Evolutionary conservation across 2,329 filamentous ascomycete genomes (phyloP).

Genomic region (Fusarium stilboides): DNA sequence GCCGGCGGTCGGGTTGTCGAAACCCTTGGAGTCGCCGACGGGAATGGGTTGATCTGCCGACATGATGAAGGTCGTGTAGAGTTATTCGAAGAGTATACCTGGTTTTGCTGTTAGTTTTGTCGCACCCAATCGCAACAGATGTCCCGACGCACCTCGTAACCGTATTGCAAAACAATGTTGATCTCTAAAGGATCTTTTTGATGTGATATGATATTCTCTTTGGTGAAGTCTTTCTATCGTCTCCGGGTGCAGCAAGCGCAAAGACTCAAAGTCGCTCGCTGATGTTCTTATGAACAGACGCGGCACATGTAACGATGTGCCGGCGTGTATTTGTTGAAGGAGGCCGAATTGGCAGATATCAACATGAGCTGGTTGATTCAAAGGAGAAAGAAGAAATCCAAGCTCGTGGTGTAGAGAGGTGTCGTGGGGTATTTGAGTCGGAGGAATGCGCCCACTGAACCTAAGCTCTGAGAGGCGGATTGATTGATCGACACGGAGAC

Average conservation of each 20-base stretch:
- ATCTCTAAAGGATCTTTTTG: background rate
- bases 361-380: slow-evolving; percentile 39
- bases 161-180: slow-evolving; percentile 19
- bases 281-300: slow-evolving; percentile 58
- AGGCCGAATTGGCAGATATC: slow-evolving; percentile 30
- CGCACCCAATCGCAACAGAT: background rate
- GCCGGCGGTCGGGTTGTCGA: slow-evolving; percentile 37
- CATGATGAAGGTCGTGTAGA: slow-evolving; percentile 27
- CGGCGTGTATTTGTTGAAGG: slow-evolving; percentile 41
- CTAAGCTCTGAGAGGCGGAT: slow-evolving; percentile 30
- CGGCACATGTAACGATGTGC: slow-evolving; percentile 63
- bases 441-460: slow-evolving; percentile 24
- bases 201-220: slow-evolving; percentile 1
- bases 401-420: slow-evolving; percentile 8
- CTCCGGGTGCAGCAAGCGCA: slow-evolving; percentile 71
- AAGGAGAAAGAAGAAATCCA: background rate
- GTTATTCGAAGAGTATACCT: slow-evolving; percentile 33
- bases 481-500: slow-evolving; percentile 30
- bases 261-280: slow-evolving; percentile 77
- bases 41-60: slow-evolving; percentile 19
- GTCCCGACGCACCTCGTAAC: slow-evolving; percentile 34
- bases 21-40: slow-evolving; percentile 46
- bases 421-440: slow-evolving; percentile 34
- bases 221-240: slow-evolving; percentile 69
- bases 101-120: background rate